These are phyloP conservation scores for Boletus eberwhitei DNA, from an alignment of 768 basidiomycete genomes.

Conservation along the genomic window DNA sequence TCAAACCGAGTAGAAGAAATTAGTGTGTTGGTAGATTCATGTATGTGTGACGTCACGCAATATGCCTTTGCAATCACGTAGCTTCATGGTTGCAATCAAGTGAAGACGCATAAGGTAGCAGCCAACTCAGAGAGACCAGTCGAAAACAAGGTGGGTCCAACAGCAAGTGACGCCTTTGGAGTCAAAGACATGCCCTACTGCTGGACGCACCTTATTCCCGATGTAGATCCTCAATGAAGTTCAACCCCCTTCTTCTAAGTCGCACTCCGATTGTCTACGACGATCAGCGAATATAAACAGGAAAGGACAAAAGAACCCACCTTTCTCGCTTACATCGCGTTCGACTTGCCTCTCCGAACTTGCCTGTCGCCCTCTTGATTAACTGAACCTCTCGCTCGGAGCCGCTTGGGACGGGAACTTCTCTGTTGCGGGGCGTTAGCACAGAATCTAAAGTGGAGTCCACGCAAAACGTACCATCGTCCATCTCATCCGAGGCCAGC, in stretches of 20 bases:
- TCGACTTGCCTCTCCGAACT: not conserved
- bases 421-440: not conserved
- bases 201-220: slow-evolving; percentile 24
- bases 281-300: not conserved
- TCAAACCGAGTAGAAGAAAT: not conserved
- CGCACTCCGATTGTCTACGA: not conserved
- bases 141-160: slow-evolving; percentile 19
- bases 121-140: not conserved
- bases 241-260: not conserved
- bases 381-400: slow-evolving; percentile 5
- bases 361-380: not conserved
- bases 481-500: not conserved
- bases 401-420: slow-evolving; percentile 6
- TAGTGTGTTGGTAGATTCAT: not conserved
- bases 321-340: not conserved
- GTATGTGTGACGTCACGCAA: not conserved
- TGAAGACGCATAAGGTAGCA: not conserved
- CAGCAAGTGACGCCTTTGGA: slow-evolving; percentile 10
- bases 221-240: not conserved
- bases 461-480: slow-evolving; percentile 1
- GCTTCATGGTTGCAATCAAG: not conserved
- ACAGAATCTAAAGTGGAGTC: too few species aligned
- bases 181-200: slow-evolving; percentile 10
- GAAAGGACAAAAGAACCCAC: not conserved
- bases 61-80: not conserved